Base-by-base conservation (phyloP, 768 basidiomycete genomes). In the Panaeolus cyanescens region DNA sequence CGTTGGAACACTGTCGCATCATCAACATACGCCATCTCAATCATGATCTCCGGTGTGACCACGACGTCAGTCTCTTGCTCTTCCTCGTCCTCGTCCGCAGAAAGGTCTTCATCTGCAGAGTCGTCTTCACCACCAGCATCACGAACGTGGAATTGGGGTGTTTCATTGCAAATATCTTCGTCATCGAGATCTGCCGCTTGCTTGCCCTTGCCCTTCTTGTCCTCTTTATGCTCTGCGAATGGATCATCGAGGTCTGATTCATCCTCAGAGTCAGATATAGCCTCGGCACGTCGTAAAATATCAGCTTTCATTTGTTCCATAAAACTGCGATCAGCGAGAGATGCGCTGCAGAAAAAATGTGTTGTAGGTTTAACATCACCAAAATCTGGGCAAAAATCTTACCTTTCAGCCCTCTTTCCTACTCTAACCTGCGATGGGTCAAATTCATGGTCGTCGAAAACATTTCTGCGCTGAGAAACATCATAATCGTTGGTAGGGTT, bases 241-340 rank as follows among this genome's bases (percentile, higher is more conserved):
- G 40, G 31, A 30, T 60, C 28, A 10, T 25, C 32, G 55, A 25
- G 53, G 7, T 55, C 32, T 20, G 33, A 22, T 15, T 82, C 83
- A 20, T 83, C 87, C n/a, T 86, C 86, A 10, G 87, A 89, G 45
- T 84, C 85, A 0, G 82, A 80, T 34, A 88, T 82, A 17, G 79
- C 85, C 67, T 95, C 90, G 0, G 85, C 89, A 4, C 90, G 82
- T 28, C 92, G 84, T 13, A 95, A 79, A 65, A 95, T 95, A 58
- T 91, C 89, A 1, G 85, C 85, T 68, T 96, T 95, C 85, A 95
- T 90, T 64, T 88, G 76, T 39, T 88, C 87, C n/a, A 85, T 79
- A 68, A 84, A 83, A 1, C 79, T 72, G 5, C 80, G 81, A 66
- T 95, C 91, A 13, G 80, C 79, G 7, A 87, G 70, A 13, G 85